phyloP scores from a whole-genome alignment of 75 land plant genomes.

The Azolla pinnata region DNA sequence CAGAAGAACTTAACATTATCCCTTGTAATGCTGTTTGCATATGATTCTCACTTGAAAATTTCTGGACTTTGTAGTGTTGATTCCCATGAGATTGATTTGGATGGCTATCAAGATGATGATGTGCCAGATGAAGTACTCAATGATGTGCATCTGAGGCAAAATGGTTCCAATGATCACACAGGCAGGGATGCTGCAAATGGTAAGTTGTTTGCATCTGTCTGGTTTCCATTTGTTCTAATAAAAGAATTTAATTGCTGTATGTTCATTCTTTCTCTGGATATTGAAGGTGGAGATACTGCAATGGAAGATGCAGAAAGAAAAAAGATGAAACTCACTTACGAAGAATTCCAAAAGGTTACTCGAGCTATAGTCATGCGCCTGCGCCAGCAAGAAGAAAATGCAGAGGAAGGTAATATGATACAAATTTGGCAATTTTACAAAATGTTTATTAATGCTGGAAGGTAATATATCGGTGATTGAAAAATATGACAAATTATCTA shows the following conservation, averaged over 20 bases:
- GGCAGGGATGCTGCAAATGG: too few relatives aligned
- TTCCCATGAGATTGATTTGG: conserved; percentile 84
- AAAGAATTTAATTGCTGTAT: too few relatives aligned
- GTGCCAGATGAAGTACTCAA: conserved; percentile 19
- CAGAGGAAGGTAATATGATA: conserved; percentile 62
- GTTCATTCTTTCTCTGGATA: not conserved
- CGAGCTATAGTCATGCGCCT: conserved; percentile 87
- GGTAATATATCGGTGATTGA: too few relatives aligned
- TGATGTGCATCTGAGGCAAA: conserved; percentile 12
- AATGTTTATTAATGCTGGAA: too few relatives aligned
- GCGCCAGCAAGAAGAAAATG: conserved; percentile 79
- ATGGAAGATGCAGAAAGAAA: conserved; percentile 35
- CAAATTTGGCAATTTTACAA: too few relatives aligned
- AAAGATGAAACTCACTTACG: conserved; percentile 72
- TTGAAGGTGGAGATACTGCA: not conserved
- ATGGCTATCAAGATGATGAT: conserved; percentile 55
- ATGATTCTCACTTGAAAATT: not conserved
- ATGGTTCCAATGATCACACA: conserved; percentile 5
- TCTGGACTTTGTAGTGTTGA: conserved; percentile 68
- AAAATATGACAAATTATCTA: not conserved
- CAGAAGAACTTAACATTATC: not conserved
- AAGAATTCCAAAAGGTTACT: conserved; percentile 87
- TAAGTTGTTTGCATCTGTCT: too few relatives aligned
- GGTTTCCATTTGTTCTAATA: too few relatives aligned
- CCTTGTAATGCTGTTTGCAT: not conserved